Evolutionary conservation across 352 stramenopile species (phyloP).

Genomic region (Phytophthora capsici): DNA sequence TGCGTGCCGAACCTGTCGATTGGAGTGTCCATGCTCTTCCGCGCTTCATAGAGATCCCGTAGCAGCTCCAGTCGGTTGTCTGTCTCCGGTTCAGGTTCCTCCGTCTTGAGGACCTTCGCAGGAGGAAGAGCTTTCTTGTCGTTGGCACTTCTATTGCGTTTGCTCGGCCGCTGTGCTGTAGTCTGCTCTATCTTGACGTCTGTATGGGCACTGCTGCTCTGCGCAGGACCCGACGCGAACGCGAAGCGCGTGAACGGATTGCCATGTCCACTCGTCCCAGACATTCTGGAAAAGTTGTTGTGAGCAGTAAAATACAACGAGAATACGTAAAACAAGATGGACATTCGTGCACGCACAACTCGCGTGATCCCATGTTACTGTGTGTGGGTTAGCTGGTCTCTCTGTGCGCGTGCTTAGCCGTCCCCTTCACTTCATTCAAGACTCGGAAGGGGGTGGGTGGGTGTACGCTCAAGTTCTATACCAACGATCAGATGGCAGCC

Average conservation of each 20-base stretch:
- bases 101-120: constrained; percentile 18
- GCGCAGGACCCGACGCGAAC: constrained; percentile 29
- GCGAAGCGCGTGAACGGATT: constrained; percentile 79
- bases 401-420: constrained; percentile 11
- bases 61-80: constrained; percentile 45
- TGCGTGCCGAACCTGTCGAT: constrained; percentile 80
- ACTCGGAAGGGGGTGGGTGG: constrained; percentile 7
- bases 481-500: constrained; percentile 33
- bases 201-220: constrained; percentile 12
- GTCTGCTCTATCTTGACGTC: constrained; percentile 23
- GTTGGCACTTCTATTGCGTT: constrained; percentile 26
- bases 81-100: constrained; percentile 12
- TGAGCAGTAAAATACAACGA: too few relatives aligned
- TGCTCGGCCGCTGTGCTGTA: background rate
- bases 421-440: constrained; percentile 9
- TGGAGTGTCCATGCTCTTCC: constrained; percentile 45
- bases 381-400: constrained; percentile 30
- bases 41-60: constrained; percentile 40
- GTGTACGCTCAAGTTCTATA: constrained; percentile 39
- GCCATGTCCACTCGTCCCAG: constrained; percentile 14
- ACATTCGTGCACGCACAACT: constrained; percentile 28
- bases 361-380: constrained; percentile 34
- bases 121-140: constrained; percentile 5
- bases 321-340: background rate
- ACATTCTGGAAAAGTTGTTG: constrained; percentile 3